Evolutionary conservation across 306 rosid species (phyloP), one percentile per base, ranked within the genome.

Genomic region (Prunus dulcis): DNA sequence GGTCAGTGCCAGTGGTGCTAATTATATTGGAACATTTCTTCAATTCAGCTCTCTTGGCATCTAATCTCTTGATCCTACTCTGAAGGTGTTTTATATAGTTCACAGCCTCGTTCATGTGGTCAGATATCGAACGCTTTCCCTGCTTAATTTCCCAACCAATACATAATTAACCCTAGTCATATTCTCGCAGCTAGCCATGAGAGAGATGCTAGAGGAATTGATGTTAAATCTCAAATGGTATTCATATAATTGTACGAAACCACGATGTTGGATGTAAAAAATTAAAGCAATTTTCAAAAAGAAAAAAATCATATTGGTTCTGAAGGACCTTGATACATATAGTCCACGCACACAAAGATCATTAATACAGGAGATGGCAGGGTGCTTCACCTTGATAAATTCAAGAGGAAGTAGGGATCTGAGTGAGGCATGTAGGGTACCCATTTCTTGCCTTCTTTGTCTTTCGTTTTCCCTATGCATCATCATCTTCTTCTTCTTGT

Each of bases 91-190:
- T 88, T 81, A 91, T 87, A 72, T 88, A 88, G 41, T 79, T 87
- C 75, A 79, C 88, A 32, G 90, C 83, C 87, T 85, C 90, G 43
- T 77, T 82, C 79, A 85, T 84, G 73, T 88, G 93, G 62, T 91
- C 96, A 6, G 90, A 91, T 28, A 81, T 77, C 51, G 96, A 91
- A 68, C 96, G 91, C 84, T 91, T 91, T 77, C 91, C 93, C 96
- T 91, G 84, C 57, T 30, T 66, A 73, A 82, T n/a, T 27, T 19
- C 50, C 25, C 47, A 34, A 32, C 14, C 25, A 64, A 64, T 34
- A 64, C 10, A 34, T 64, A 34, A 30, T 3, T 34, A 81, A 71
- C 86, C 79, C 82, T 82, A 60, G 25, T 53, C 20, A 64, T 43
- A 11, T 60, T 50, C 64, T 25, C 25, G 38, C 64, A 60, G 28